A percentile compares a stretch with the other conserved stretches of the same genome.
Evolutionary conservation across 1,139 yeast genomes (phyloP).

Genomic region (Blastobotrys malaysiensis): DNA sequence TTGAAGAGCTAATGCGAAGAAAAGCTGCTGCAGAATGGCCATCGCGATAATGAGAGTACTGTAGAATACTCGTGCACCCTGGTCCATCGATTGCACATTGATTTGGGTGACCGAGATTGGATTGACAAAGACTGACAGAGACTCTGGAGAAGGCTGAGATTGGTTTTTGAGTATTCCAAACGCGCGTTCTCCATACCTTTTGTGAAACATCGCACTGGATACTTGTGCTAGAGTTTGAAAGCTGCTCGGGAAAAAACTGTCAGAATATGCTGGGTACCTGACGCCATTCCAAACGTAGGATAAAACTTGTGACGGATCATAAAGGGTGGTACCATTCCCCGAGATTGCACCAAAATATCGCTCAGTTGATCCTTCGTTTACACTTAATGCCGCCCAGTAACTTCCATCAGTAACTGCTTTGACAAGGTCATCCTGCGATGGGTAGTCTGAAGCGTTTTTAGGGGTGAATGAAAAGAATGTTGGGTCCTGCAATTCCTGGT

Average conservation of each 20-base stretch:
- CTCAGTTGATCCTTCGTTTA: background rate
- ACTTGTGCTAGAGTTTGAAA: conserved; percentile 4
- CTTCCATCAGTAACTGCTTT: conserved; percentile 10
- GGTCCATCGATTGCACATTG: conserved; percentile 14
- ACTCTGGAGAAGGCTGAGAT: conserved; percentile 3
- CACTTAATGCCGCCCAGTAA: conserved; percentile 9
- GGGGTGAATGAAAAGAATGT: conserved; percentile 12
- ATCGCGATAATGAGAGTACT: conserved; percentile 16
- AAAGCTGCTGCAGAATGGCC: conserved; percentile 14
- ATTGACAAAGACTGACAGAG: conserved; percentile 10
- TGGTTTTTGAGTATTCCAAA: conserved; percentile 4
- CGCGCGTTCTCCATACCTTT: conserved; percentile 6
- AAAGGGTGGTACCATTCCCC: conserved; percentile 6
- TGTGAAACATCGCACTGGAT: conserved; percentile 6
- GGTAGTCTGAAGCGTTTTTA: conserved; percentile 6
- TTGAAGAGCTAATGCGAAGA: background rate
- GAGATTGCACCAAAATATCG: background rate
- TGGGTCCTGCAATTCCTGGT: conserved; percentile 10
- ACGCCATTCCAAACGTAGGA: conserved; percentile 19
- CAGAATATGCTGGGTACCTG: conserved; percentile 14
- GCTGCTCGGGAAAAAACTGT: conserved; percentile 8
- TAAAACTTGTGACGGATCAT: conserved; percentile 12
- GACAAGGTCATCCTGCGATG: conserved; percentile 2
- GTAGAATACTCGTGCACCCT: conserved; percentile 13
- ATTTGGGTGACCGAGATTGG: conserved; percentile 11